These are phyloP conservation scores for Leucogyrophana mollusca DNA, from an alignment of 768 basidiomycete genomes.

Conservation along the genomic window DNA sequence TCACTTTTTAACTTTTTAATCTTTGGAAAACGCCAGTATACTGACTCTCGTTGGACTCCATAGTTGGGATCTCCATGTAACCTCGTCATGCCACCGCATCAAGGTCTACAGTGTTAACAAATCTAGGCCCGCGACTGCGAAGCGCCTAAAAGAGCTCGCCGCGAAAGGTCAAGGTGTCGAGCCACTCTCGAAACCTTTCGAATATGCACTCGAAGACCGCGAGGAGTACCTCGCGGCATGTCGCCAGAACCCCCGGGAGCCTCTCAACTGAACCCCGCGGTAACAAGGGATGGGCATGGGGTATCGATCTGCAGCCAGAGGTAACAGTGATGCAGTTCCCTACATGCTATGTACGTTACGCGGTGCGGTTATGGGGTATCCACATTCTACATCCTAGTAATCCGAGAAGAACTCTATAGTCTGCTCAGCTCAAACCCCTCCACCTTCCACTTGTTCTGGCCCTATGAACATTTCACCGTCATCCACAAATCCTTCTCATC, in stretches of 20 bases:
- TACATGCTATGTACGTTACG: too few species aligned
- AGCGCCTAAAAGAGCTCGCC: slow-evolving; percentile 39
- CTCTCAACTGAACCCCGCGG: slow-evolving; percentile 17
- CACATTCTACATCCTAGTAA: too few species aligned
- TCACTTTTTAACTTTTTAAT: neutral
- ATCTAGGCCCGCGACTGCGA: slow-evolving; percentile 39
- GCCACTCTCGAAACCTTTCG: slow-evolving; percentile 40
- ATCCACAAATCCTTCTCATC: slow-evolving; percentile 19
- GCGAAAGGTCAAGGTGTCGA: slow-evolving; percentile 37
- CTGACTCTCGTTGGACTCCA: neutral
- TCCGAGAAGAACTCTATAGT: too few species aligned
- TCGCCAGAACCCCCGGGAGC: slow-evolving; percentile 31
- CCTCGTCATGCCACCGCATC: slow-evolving; percentile 52
- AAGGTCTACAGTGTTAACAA: slow-evolving; percentile 54
- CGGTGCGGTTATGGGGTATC: too few species aligned
- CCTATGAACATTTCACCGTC: slow-evolving; percentile 6
- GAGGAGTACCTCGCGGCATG: slow-evolving; percentile 29
- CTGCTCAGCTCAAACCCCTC: too few species aligned
- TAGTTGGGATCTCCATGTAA: slow-evolving; percentile 54
- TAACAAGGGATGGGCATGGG: too few species aligned
- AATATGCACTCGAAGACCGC: slow-evolving; percentile 32
- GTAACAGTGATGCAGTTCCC: too few species aligned
- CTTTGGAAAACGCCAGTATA: neutral
- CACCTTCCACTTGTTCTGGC: too few species aligned
- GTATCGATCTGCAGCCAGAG: too few species aligned